Percentiles rank a stretch among this genome's conserved stretches.
phyloP scores from a whole-genome alignment of 2,329 filamentous ascomycete genomes.

The Chaetoscypha palmicola region DNA sequence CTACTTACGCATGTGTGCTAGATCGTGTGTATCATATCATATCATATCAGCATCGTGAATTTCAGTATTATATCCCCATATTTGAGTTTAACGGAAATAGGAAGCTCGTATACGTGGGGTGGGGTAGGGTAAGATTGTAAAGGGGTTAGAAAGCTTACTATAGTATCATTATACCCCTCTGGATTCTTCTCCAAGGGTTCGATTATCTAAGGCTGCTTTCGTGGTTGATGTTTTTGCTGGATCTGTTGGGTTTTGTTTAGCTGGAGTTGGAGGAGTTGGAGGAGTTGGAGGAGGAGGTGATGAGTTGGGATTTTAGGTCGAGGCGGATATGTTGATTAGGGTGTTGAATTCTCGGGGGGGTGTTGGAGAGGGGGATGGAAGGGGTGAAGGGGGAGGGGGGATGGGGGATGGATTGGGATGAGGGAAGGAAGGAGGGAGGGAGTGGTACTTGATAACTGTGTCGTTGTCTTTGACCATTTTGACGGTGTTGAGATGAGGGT shows the following conservation, averaged over 20 bases:
- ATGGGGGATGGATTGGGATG: no score
- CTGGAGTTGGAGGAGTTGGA: not conserved
- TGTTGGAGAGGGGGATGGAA: no score
- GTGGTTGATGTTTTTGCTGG: not conserved
- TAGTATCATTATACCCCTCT: not conserved
- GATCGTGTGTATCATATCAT: conserved; percentile 43
- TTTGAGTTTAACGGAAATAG: not conserved
- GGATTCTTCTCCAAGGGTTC: not conserved
- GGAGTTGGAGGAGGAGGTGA: no score
- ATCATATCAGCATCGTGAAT: conserved; percentile 10
- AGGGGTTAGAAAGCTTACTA: not conserved
- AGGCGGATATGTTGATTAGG: no score
- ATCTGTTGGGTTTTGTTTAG: not conserved
- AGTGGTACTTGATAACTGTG: no score
- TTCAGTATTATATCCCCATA: not conserved
- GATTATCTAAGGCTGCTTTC: not conserved
- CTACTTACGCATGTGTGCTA: not conserved
- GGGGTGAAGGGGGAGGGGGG: no score
- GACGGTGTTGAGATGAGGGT: no score
- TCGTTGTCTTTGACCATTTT: no score
- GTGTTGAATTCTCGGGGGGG: no score
- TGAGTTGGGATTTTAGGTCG: no score
- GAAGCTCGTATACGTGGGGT: no score
- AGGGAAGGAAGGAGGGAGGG: no score
- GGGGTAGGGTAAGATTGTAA: not conserved